Conservation (phyloP, 208 protist genomes). For the Herpetomonas muscarum region DNA sequence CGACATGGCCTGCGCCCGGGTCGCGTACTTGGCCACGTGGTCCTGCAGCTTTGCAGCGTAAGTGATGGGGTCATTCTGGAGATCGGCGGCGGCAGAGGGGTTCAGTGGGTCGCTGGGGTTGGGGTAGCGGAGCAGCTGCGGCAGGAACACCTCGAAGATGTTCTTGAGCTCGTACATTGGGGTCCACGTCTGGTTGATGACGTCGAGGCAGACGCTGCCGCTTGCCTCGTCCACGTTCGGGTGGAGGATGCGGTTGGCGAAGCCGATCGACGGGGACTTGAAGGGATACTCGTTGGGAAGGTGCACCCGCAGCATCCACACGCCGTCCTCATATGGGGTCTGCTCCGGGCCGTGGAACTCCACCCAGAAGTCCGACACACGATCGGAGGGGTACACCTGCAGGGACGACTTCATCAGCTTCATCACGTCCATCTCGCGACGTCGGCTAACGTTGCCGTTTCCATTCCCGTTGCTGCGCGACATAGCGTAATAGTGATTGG, state of each 20-base stretch:
- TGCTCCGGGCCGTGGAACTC: constrained; percentile 96
- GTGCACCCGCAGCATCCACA: constrained; percentile 96
- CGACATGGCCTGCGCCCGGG: constrained; percentile 42
- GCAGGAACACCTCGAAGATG: constrained; percentile 97
- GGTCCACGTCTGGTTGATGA: constrained; percentile 99
- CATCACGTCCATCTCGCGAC: constrained; percentile 95
- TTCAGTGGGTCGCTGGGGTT: constrained; percentile 98
- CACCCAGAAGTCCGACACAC: constrained; percentile 94
- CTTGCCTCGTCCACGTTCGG: constrained; percentile 98
- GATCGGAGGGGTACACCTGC: constrained; percentile 92
- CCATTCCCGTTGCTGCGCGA: constrained; percentile 13
- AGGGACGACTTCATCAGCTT: constrained; percentile 96
- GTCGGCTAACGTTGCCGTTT: constrained; percentile 34
- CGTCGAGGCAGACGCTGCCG: constrained; percentile 98
- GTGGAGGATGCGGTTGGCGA: constrained; percentile 97
- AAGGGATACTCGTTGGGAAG: constrained; percentile 97
- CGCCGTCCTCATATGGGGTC: constrained; percentile 95
- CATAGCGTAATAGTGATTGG: too few relatives aligned
- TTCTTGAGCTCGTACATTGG: constrained; percentile 96
- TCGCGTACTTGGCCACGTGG: constrained; percentile 66
- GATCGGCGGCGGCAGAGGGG: constrained; percentile 91
- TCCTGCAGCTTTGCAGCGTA: constrained; percentile 65
- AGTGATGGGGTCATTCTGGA: constrained; percentile 86
- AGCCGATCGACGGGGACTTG: constrained; percentile 98
- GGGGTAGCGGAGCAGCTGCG: constrained; percentile 97